Conservation (phyloP, 331 rosid species). For the Rosa hybrid region DNA sequence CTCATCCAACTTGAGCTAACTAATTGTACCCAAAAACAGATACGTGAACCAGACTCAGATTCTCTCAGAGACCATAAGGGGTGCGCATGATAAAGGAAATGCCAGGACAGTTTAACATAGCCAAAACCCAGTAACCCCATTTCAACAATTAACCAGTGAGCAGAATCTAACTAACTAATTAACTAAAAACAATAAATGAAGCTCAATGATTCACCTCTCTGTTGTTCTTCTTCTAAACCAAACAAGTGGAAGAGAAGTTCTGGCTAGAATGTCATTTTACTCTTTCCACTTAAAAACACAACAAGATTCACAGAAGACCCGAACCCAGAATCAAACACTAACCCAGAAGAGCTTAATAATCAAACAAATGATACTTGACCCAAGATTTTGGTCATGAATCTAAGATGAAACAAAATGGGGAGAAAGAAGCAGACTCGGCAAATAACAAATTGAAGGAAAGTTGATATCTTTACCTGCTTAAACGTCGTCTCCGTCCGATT, state of each 20-base stretch:
- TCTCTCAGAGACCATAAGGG: background rate
- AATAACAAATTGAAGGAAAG: background rate
- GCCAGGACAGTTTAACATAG: background rate
- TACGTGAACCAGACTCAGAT: constrained; percentile 21
- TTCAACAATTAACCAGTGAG: background rate
- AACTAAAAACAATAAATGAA: background rate
- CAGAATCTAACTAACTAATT: background rate
- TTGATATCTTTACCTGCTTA: background rate
- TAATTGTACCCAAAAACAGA: constrained; percentile 4
- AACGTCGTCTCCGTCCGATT: background rate
- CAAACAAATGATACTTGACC: background rate
- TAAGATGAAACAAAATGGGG: background rate
- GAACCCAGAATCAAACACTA: background rate
- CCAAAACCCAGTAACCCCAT: background rate
- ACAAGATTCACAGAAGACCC: background rate
- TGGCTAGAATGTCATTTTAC: background rate
- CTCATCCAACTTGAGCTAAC: too few relatives aligned
- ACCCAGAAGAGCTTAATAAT: background rate
- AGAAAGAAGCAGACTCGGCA: background rate
- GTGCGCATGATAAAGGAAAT: background rate
- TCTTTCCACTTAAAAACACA: background rate
- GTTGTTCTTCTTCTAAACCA: background rate
- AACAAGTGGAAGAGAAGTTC: background rate
- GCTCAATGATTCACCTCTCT: background rate
- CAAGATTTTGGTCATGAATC: background rate